A percentile compares a stretch with the other conserved stretches of the same genome.
phyloP scores from a whole-genome alignment of 1,284 basidiomycete species.

The Meripilus lineatus region DNA sequence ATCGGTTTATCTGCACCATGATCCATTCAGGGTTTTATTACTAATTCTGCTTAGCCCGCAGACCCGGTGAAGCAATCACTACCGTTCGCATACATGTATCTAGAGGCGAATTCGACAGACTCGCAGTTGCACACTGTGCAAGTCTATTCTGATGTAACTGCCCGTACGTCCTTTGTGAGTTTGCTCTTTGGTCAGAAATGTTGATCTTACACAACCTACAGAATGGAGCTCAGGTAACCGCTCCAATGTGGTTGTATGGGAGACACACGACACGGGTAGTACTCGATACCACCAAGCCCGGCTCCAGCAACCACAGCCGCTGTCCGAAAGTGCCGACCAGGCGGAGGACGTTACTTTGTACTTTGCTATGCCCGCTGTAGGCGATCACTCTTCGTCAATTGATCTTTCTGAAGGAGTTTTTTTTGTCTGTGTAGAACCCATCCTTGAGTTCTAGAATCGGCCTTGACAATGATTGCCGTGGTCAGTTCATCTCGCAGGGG shows the following conservation, averaged over 20 bases:
- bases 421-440: slow-evolving; percentile 8
- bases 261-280: too few relatives aligned
- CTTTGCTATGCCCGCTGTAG: slow-evolving; percentile 15
- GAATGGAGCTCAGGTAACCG: too few relatives aligned
- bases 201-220: too few relatives aligned
- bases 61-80: slow-evolving; percentile 20
- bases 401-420: not conserved
- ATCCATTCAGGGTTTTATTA: too few relatives aligned
- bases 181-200: too few relatives aligned
- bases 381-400: slow-evolving; percentile 1
- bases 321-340: slow-evolving; percentile 12
- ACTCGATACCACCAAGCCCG: too few relatives aligned
- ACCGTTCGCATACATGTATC: slow-evolving; percentile 19
- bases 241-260: too few relatives aligned
- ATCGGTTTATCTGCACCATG: too few relatives aligned
- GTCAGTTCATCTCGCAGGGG: too few relatives aligned
- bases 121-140: slow-evolving; percentile 19
- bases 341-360: slow-evolving; percentile 20
- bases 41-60: too few relatives aligned
- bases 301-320: too few relatives aligned
- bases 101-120: slow-evolving; percentile 21
- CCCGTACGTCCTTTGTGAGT: slow-evolving; percentile 9
- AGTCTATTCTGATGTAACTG: slow-evolving; percentile 26
- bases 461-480: slow-evolving; percentile 6
- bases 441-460: slow-evolving; percentile 16